These are phyloP conservation scores for Exophiala sp. DNA, from an alignment of 2,329 filamentous ascomycete genomes.

Conservation along the genomic window DNA sequence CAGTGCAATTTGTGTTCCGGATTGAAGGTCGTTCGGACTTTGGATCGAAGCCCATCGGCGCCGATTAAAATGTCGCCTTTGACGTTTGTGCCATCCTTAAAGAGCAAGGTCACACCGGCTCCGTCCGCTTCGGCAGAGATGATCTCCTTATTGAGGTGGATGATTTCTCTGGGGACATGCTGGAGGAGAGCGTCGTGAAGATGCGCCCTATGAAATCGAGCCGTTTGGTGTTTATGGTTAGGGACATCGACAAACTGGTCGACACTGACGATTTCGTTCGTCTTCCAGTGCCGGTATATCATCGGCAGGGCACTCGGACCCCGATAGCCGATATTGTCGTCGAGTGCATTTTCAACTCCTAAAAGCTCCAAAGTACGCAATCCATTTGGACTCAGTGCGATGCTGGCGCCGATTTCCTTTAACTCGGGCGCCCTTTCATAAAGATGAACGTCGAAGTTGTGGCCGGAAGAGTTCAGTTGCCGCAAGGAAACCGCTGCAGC, in stretches of 20 bases:
- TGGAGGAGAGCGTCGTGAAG: slow-evolving; percentile 48
- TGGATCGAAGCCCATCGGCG: slow-evolving; percentile 32
- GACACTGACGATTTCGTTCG: slow-evolving; percentile 35
- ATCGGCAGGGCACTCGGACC: slow-evolving; percentile 43
- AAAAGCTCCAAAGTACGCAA: slow-evolving; percentile 51
- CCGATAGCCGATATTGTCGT: slow-evolving; percentile 42
- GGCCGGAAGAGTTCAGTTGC: slow-evolving; percentile 39
- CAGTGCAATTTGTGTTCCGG: slow-evolving; percentile 40
- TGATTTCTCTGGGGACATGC: slow-evolving; percentile 41
- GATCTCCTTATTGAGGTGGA: slow-evolving; percentile 51
- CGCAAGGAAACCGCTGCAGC: slow-evolving; percentile 47
- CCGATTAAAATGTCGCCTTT: slow-evolving; percentile 49
- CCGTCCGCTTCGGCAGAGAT: slow-evolving; percentile 35
- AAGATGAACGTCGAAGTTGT: slow-evolving; percentile 38
- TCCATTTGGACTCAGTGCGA: slow-evolving; percentile 52
- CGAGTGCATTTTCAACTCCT: slow-evolving; percentile 44
- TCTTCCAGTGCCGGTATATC: slow-evolving; percentile 45
- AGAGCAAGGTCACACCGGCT: slow-evolving; percentile 37
- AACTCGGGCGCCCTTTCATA: slow-evolving; percentile 50
- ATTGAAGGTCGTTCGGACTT: slow-evolving; percentile 40
- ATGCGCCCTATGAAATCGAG: slow-evolving; percentile 49
- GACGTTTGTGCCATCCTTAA: slow-evolving; percentile 47
- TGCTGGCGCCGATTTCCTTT: slow-evolving; percentile 48
- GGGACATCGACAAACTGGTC: slow-evolving; percentile 42
- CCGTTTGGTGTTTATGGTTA: slow-evolving; percentile 39